A percentile compares a stretch with the other conserved stretches of the same genome.
Conservation (phyloP, 129 eudicot species). For the Smallanthus sonchifolius region DNA sequence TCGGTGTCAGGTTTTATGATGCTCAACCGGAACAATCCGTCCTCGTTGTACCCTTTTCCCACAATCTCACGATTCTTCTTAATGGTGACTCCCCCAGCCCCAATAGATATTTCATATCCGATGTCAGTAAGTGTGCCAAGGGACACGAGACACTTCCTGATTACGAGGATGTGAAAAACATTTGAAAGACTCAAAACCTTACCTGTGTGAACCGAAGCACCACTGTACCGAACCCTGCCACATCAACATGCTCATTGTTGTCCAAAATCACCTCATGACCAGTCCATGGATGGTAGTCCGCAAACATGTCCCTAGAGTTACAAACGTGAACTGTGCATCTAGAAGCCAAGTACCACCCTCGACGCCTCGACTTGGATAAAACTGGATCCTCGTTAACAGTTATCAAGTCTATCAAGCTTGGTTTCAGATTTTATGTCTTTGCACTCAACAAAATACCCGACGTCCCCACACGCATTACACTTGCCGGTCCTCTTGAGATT, state of each 20-base stretch:
- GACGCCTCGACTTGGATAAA: not conserved
- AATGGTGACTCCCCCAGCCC: not conserved
- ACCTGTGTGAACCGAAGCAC: not conserved
- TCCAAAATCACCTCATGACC: constrained; percentile 4
- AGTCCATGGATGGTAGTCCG: not conserved
- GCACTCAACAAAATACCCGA: not conserved
- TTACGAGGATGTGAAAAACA: constrained; percentile 2
- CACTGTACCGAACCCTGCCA: not conserved
- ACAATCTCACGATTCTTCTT: not conserved
- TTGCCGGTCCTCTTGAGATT: not conserved
- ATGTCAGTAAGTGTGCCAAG: not conserved
- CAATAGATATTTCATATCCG: not conserved
- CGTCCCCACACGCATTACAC: not conserved
- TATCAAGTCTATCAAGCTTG: not conserved
- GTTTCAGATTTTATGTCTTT: not conserved
- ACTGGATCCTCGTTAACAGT: not conserved
- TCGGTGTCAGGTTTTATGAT: not conserved
- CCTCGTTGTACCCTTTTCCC: constrained; percentile 1
- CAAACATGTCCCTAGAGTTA: constrained; percentile 12
- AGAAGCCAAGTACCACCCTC: constrained; percentile 16
- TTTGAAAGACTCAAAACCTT: not conserved
- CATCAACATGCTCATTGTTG: not conserved
- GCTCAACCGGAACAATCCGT: constrained; percentile 1
- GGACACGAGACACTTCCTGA: not conserved
- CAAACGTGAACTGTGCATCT: not conserved